phyloP scores from a whole-genome alignment of 345 rosid species.

The thale cress (Arabidopsis thaliana) region TAIR10.1 NC_003076.8:3257501-3258000 shows the following conservation, averaged over 20 bases:
- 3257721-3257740: slow-evolving; percentile 13
- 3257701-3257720: slow-evolving; percentile 20
- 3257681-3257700: not conserved
- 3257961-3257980: no score
- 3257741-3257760: not conserved
- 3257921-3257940: not conserved
- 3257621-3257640: not conserved
- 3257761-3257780: not conserved
- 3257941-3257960: no score
- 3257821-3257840: not conserved
- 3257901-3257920: not conserved
- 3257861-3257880: slow-evolving; percentile 5
- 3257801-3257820: not conserved
- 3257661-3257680: slow-evolving; percentile 4
- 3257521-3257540: slow-evolving; percentile 2
- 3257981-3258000: no score
- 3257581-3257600: not conserved
- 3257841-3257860: not conserved
- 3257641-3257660: not conserved
- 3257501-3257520: slow-evolving; percentile 8
- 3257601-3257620: not conserved
- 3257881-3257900: not conserved
- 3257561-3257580: not conserved
- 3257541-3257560: not conserved
- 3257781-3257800: not conserved